These are phyloP conservation scores for Toxoplasma gondii DNA, from an alignment of 169 alveolate genomes.

Conservation along the genomic window DNA sequence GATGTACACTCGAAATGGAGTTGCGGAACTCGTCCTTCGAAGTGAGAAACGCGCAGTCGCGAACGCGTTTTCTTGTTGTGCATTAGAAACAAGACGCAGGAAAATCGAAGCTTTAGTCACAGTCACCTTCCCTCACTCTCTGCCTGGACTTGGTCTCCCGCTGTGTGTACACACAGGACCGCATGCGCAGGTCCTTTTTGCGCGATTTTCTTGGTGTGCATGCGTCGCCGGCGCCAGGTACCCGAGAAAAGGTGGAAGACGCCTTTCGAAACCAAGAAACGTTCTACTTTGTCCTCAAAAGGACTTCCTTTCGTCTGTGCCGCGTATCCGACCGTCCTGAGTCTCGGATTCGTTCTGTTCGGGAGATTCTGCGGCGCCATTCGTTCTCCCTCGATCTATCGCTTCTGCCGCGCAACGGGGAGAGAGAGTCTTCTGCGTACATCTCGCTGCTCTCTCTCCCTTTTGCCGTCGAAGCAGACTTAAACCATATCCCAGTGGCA, in stretches of 20 bases:
- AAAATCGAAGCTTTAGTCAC: neutral
- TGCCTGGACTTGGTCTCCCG: neutral
- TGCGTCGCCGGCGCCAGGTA: neutral
- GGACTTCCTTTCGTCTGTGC: neutral
- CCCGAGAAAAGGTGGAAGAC: neutral
- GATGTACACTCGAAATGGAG: neutral
- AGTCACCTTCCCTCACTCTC: neutral
- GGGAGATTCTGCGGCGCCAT: too few relatives aligned
- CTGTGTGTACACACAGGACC: neutral
- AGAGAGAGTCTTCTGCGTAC: neutral
- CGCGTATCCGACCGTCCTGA: too few relatives aligned
- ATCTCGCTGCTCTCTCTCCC: neutral
- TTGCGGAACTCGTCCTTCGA: too few relatives aligned
- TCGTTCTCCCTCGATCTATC: too few relatives aligned
- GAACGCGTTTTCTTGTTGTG: too few relatives aligned
- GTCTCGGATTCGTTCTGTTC: too few relatives aligned
- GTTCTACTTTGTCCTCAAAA: neutral
- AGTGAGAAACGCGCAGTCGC: too few relatives aligned
- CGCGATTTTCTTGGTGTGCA: neutral
- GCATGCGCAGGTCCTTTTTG: neutral
- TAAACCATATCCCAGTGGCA: too few relatives aligned
- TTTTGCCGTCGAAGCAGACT: too few relatives aligned
- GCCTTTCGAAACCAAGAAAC: neutral
- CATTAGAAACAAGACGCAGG: neutral
- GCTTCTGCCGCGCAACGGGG: too few relatives aligned